These are phyloP conservation scores for Mollisia scopiformis DNA, from an alignment of 2,329 filamentous ascomycete species.

Conservation along the genomic window DNA sequence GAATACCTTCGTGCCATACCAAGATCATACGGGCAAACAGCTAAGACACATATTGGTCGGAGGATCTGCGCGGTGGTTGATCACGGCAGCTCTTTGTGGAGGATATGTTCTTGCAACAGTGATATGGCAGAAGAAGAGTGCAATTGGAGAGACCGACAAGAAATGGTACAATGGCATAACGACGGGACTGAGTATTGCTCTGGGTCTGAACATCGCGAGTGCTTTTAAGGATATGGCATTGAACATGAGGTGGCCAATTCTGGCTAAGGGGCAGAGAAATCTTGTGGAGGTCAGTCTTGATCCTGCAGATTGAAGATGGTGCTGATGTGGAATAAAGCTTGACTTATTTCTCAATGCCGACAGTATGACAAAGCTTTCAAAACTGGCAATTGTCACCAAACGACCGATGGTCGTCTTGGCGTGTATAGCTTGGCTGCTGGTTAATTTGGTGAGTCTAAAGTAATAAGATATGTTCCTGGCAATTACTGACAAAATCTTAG, in stretches of 20 bases:
- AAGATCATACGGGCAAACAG: conserved; percentile 31
- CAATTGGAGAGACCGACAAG: conserved; percentile 41
- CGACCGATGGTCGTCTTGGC: conserved; percentile 34
- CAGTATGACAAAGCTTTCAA: conserved; percentile 35
- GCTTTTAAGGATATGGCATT: conserved; percentile 47
- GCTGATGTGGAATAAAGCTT: conserved; percentile 25
- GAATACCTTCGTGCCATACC: conserved; percentile 20
- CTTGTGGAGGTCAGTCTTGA: conserved; percentile 42
- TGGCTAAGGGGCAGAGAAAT: conserved; percentile 41
- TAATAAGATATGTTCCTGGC: not conserved
- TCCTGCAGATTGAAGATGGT: not conserved
- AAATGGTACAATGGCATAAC: conserved; percentile 48
- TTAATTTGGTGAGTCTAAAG: conserved; percentile 36
- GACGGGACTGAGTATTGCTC: conserved; percentile 45
- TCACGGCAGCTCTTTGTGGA: conserved; percentile 29
- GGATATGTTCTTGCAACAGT: conserved; percentile 24
- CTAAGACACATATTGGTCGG: conserved; percentile 29
- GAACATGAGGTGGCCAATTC: conserved; percentile 50
- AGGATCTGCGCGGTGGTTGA: conserved; percentile 24
- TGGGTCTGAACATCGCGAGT: conserved; percentile 47
- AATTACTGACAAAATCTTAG: conserved; percentile 27
- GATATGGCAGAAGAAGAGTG: conserved; percentile 25
- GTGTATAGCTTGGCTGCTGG: conserved; percentile 36
- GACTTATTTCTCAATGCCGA: conserved; percentile 38
- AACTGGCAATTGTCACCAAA: conserved; percentile 34